These are phyloP conservation scores for Clavispora vitiphila DNA, from an alignment of 805 yeast species.

Conservation along the genomic window DNA sequence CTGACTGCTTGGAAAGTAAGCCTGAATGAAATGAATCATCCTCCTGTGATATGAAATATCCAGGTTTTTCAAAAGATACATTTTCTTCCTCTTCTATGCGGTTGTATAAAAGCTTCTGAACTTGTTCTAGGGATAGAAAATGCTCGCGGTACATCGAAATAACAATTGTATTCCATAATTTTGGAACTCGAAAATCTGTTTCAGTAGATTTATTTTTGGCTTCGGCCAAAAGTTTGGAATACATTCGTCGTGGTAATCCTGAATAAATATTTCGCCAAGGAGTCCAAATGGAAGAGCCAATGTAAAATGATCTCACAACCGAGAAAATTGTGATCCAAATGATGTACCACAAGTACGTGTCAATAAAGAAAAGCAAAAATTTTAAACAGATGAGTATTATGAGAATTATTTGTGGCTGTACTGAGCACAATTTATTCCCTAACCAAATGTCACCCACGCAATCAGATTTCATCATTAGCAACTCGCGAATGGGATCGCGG, in stretches of 20 bases:
- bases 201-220: constrained; percentile 33
- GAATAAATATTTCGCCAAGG: constrained; percentile 84
- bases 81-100: constrained; percentile 29
- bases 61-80: constrained; percentile 46
- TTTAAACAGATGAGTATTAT: constrained; percentile 54
- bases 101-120: constrained; percentile 59
- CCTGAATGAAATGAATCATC: constrained; percentile 61
- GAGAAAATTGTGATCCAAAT: constrained; percentile 74
- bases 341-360: constrained; percentile 83
- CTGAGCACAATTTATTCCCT: constrained; percentile 48
- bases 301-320: constrained; percentile 60
- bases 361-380: constrained; percentile 65
- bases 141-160: constrained; percentile 82
- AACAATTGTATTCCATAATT: constrained; percentile 80
- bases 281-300: constrained; percentile 81
- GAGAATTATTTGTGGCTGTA: constrained; percentile 55
- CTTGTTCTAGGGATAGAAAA: constrained; percentile 66
- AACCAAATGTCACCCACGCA: constrained; percentile 61
- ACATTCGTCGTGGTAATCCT: constrained; percentile 69
- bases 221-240: constrained; percentile 59
- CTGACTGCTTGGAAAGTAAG: constrained; percentile 57
- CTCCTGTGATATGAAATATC: constrained; percentile 77
- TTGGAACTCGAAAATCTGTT: constrained; percentile 46
- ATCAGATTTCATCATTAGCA: constrained; percentile 49
- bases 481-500: constrained; percentile 72